phyloP scores from a whole-genome alignment of 352 stramenopile species.

The Phytophthora podocarpi region DNA sequence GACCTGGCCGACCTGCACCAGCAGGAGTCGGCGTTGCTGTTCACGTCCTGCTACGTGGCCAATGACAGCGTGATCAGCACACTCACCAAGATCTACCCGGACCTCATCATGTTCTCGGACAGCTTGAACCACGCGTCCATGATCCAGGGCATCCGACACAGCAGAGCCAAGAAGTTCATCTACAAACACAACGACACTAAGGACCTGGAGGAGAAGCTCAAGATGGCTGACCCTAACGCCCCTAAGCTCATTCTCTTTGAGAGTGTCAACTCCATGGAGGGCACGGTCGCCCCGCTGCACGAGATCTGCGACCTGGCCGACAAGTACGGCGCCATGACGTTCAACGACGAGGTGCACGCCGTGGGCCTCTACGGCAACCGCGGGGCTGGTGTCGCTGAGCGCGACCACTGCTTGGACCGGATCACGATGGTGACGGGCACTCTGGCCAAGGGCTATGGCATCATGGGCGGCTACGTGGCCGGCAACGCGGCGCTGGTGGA shows the following conservation, averaged over 20 bases:
- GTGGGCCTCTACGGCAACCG: conserved; percentile 89
- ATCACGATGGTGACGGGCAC: conserved; percentile 92
- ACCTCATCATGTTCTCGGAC: conserved; percentile 91
- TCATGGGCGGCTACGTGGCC: conserved; percentile 92
- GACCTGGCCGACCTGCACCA: conserved; percentile 89
- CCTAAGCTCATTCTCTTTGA: conserved; percentile 89
- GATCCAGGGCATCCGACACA: conserved; percentile 88
- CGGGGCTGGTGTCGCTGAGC: conserved; percentile 84
- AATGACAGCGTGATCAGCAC: conserved; percentile 91
- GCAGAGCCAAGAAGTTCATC: conserved; percentile 76
- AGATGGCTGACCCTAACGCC: conserved; percentile 65
- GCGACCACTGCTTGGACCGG: conserved; percentile 84
- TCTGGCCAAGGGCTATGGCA: conserved; percentile 90
- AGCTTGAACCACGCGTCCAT: conserved; percentile 92
- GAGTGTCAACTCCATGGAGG: conserved; percentile 90
- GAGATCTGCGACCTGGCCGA: conserved; percentile 88
- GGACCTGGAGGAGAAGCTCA: conserved; percentile 81
- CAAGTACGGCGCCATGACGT: conserved; percentile 93
- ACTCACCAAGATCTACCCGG: conserved; percentile 91
- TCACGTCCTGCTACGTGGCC: conserved; percentile 91
- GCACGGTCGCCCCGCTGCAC: conserved; percentile 82
- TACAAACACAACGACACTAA: conserved; percentile 89
- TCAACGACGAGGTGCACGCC: conserved; percentile 92
- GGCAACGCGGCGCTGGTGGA: conserved; percentile 84
- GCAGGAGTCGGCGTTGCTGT: conserved; percentile 83